A percentile compares a stretch with the other conserved stretches of the same genome.
Evolutionary conservation across 371 early-diverging fungal species (phyloP).

Genomic region (Funneliformis caledonium): DNA sequence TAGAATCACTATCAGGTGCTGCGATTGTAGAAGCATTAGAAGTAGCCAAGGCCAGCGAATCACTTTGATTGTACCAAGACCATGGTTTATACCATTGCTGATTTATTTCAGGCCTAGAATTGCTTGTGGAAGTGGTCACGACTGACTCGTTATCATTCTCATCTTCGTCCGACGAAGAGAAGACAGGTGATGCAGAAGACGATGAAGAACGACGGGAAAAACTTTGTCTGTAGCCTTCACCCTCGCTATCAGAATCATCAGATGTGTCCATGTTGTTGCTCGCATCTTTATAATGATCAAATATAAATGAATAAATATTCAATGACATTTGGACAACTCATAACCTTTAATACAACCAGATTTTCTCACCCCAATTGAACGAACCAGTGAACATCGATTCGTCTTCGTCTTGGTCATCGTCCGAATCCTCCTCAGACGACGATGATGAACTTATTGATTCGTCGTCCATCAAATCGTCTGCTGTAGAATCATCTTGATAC

Average conservation of each 20-base stretch:
- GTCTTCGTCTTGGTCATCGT: constrained; percentile 22
- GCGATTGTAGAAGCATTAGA: background rate
- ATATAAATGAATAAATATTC: background rate
- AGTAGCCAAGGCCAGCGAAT: background rate
- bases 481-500: constrained; percentile 1
- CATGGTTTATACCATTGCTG: constrained; percentile 31
- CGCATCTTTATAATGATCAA: constrained; percentile 14
- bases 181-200: constrained; percentile 13
- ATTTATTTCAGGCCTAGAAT: constrained; percentile 23
- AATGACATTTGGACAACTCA: background rate
- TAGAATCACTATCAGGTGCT: constrained; percentile 15
- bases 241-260: background rate
- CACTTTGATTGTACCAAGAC: constrained; percentile 12
- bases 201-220: constrained; percentile 8
- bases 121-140: background rate
- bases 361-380: constrained; percentile 24
- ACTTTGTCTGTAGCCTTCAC: background rate
- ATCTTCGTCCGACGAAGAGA: constrained; percentile 9
- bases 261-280: constrained; percentile 22
- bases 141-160: background rate
- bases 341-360: background rate
- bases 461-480: constrained; percentile 4
- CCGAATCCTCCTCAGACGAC: constrained; percentile 8
- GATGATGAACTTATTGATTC: constrained; percentile 7
- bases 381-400: constrained; percentile 20